Conservation (phyloP, 78 protist genomes). For the slime mould (Dictyostelium discoideum) region DNA sequence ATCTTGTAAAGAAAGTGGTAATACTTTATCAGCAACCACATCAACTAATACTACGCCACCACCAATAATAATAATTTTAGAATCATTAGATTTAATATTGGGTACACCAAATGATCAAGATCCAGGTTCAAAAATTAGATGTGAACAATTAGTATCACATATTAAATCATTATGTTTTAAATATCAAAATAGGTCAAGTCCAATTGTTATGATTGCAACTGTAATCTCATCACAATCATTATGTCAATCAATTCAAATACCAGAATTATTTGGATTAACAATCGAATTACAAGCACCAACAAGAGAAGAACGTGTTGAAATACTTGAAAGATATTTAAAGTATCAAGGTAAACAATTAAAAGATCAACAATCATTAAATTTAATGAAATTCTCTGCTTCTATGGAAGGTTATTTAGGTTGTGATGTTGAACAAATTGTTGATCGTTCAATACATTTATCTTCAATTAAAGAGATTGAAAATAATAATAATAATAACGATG, state of each 20-base stretch:
- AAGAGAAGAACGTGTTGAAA: slow-evolving; percentile 52
- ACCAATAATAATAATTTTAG: slow-evolving; percentile 1
- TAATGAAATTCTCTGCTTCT: slow-evolving; percentile 26
- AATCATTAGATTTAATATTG: slow-evolving; percentile 33
- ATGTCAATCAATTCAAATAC: slow-evolving; percentile 36
- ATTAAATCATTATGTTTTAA: not conserved
- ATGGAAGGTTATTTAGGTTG: slow-evolving; percentile 56
- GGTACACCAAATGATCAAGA: slow-evolving; percentile 66
- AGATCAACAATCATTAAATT: not conserved
- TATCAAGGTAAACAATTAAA: not conserved
- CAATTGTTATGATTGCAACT: slow-evolving; percentile 25
- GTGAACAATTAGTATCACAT: slow-evolving; percentile 11
- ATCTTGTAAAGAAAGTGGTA: not conserved
- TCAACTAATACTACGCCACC: not conserved
- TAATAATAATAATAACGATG: no score
- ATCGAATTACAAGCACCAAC: slow-evolving; percentile 61
- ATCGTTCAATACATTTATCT: slow-evolving; percentile 34
- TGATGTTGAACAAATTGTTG: slow-evolving; percentile 49
- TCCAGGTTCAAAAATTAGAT: slow-evolving; percentile 55
- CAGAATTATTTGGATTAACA: slow-evolving; percentile 40
- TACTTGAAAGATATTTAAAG: slow-evolving; percentile 7
- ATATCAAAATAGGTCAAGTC: not conserved
- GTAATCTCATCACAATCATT: slow-evolving; percentile 22
- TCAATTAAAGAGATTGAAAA: slow-evolving; percentile 7
- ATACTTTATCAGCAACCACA: not conserved